These are phyloP conservation scores for Gossypium anomalum DNA, from an alignment of 345 rosid species.

Conservation along the genomic window DNA sequence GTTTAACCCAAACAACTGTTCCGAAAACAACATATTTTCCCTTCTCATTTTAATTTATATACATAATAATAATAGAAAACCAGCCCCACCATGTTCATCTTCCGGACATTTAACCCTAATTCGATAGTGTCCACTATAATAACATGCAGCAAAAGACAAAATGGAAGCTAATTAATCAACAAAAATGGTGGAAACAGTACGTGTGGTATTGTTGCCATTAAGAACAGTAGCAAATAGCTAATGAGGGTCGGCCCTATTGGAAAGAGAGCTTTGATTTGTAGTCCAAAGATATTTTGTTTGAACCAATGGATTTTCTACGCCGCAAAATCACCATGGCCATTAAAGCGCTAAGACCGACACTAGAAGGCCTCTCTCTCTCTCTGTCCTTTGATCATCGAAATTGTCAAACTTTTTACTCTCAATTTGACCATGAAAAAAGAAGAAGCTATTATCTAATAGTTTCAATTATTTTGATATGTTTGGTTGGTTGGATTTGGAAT, in stretches of 20 bases:
- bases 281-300: no score
- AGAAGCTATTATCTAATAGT: not conserved
- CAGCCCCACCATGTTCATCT: not conserved
- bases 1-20: not conserved
- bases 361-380: not conserved
- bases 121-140: not conserved
- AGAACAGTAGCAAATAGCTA: no score
- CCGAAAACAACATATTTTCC: not conserved
- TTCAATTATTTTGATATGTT: not conserved
- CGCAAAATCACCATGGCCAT: slow-evolving; percentile 19
- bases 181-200: not conserved
- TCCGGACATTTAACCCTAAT: not conserved
- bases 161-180: not conserved
- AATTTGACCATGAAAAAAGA: not conserved
- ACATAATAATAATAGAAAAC: not conserved
- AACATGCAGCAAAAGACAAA: not conserved
- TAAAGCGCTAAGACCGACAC: not conserved
- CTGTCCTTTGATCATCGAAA: no score
- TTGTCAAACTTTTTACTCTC: not conserved
- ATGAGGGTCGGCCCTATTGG: no score
- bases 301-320: not conserved
- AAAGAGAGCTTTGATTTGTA: no score
- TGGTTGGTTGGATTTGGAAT: not conserved
- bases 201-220: not conserved
- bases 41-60: not conserved